A percentile compares a stretch with the other conserved stretches of the same genome.
These are phyloP conservation scores for Dalechampia spathulata DNA, from an alignment of 441 rosid species.

Conservation along the genomic window DNA sequence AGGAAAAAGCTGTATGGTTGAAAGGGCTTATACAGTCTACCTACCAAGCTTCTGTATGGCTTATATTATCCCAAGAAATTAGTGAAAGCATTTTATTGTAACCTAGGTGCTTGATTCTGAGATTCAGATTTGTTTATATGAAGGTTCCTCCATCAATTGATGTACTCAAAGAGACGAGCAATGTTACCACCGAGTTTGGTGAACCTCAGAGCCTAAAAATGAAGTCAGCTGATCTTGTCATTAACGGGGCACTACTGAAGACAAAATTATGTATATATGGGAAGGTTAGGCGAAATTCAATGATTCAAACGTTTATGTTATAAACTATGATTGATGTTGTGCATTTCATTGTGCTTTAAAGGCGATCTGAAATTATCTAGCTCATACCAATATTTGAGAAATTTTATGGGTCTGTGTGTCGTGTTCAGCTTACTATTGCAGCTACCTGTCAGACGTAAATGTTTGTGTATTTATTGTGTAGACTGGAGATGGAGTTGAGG, in stretches of 20 bases:
- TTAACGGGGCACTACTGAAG: constrained; percentile 81
- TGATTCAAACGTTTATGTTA: background rate
- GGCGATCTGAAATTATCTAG: constrained; percentile 2
- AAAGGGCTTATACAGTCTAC: constrained; percentile 87
- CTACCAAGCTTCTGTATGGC: constrained; percentile 90
- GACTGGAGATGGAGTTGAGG: constrained; percentile 47
- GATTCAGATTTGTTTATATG: constrained; percentile 12
- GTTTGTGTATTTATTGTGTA: constrained; percentile 27
- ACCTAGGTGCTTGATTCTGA: constrained; percentile 19
- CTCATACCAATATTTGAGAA: background rate
- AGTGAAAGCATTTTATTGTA: background rate
- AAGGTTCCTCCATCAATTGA: constrained; percentile 73
- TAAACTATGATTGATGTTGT: background rate
- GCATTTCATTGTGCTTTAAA: constrained; percentile 6
- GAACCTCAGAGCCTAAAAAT: constrained; percentile 38
- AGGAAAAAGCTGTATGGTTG: constrained; percentile 77
- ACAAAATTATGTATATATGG: constrained; percentile 79
- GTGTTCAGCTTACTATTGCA: constrained; percentile 3
- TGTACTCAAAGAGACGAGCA: constrained; percentile 53
- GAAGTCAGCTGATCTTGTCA: constrained; percentile 77
- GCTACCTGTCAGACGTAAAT: constrained; percentile 7
- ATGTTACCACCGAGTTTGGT: constrained; percentile 28
- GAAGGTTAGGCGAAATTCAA: constrained; percentile 47
- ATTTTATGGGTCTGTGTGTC: background rate
- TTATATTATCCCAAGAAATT: constrained; percentile 10